These are phyloP conservation scores for Testicularia cyperi DNA, from an alignment of 1,284 basidiomycete species.

Conservation along the genomic window DNA sequence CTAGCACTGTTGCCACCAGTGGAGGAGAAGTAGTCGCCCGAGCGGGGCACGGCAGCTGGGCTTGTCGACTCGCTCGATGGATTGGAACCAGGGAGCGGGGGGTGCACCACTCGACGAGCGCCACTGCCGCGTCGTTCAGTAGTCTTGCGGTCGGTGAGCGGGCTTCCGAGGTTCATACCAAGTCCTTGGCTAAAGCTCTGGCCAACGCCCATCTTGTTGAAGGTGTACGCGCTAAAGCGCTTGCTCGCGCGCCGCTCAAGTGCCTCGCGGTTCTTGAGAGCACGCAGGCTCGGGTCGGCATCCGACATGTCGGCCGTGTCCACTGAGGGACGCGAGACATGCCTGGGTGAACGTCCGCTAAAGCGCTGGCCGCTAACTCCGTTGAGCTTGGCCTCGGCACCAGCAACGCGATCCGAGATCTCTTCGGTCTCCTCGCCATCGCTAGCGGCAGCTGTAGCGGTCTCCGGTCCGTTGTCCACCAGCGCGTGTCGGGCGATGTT, in stretches of 20 bases:
- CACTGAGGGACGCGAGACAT: constrained; percentile 18
- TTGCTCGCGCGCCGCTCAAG: constrained; percentile 91
- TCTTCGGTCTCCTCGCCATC: constrained; percentile 1
- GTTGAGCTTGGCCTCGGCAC: constrained; percentile 1
- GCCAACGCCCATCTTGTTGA: constrained; percentile 80
- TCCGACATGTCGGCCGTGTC: constrained; percentile 64
- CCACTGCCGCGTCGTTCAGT: constrained; percentile 22
- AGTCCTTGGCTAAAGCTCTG: constrained; percentile 37
- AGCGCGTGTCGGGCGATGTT: constrained; percentile 26
- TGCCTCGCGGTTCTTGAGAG: constrained; percentile 80
- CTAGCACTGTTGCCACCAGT: constrained; percentile 12
- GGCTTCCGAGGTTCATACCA: constrained; percentile 34
- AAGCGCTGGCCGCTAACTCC: constrained; percentile 22
- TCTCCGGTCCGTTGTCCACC: constrained; percentile 7
- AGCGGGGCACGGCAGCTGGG: constrained; percentile 11
- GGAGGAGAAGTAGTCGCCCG: constrained; percentile 28
- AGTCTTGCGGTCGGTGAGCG: constrained; percentile 29
- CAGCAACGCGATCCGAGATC: not conserved
- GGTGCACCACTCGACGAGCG: constrained; percentile 20
- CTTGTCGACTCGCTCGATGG: constrained; percentile 16
- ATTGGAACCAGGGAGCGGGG: constrained; percentile 25
- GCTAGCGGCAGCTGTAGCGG: not conserved
- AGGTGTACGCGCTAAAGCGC: constrained; percentile 92
- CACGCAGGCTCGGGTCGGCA: constrained; percentile 79
- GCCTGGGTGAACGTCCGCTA: constrained; percentile 17